Percentiles rank a stretch among this genome's conserved stretches.
phyloP scores from a whole-genome alignment of 495 filamentous ascomycete species.

The Trichoderma virens region DNA sequence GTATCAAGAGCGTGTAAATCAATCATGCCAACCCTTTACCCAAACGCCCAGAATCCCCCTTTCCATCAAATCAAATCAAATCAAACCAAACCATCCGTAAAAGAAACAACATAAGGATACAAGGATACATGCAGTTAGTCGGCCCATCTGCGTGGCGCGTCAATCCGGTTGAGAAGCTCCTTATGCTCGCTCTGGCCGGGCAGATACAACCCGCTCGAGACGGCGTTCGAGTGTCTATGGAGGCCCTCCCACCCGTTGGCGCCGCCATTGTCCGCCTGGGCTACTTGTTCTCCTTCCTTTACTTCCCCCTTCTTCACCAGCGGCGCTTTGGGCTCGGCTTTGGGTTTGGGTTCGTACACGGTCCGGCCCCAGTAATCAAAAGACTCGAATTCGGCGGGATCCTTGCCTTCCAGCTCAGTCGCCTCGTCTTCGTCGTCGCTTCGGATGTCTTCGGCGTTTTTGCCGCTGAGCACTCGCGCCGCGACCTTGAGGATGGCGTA shows the following conservation, averaged over 20 bases:
- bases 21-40: no score
- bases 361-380: no score
- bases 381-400: no score
- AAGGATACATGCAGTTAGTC: no score
- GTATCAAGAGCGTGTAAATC: no score
- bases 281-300: constrained; percentile 52
- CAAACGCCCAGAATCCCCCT: no score
- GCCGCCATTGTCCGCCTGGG: constrained; percentile 53
- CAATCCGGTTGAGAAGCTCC: constrained; percentile 63
- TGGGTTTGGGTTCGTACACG: background rate
- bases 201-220: constrained; percentile 51
- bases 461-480: constrained; percentile 61
- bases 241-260: constrained; percentile 44
- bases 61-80: no score
- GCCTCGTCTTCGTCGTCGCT: constrained; percentile 78
- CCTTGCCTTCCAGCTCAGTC: no score
- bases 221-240: constrained; percentile 30
- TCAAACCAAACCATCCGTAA: no score
- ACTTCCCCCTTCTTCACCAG: constrained; percentile 36
- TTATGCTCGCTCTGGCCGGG: constrained; percentile 65
- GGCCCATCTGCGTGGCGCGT: no score
- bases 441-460: constrained; percentile 72
- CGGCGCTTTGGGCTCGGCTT: constrained; percentile 35
- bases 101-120: no score
- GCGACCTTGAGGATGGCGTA: constrained; percentile 78